Base-by-base conservation (phyloP, 257 asterid species). In the Paulownia fortunei region DNA sequence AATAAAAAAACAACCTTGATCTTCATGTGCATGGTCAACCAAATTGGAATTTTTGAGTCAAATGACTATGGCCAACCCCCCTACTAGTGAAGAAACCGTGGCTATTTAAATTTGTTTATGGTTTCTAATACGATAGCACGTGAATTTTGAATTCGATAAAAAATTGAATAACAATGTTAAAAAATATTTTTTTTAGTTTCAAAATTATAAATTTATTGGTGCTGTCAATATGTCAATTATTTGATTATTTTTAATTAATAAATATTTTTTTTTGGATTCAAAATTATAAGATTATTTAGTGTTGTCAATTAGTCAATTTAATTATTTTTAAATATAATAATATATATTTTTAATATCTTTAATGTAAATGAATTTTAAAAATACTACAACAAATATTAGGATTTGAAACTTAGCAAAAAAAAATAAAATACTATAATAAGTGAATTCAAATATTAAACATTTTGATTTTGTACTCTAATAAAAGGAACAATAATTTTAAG, bases 11-110 rank as follows among this genome's bases (percentile, higher is more conserved):
- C 23, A 26, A 61, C 44, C 37, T 54, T 27, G 34, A 65, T 65
- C 44, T 42, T 73, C 72, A 80, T 73, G 66, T 80, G 80, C 80
- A 55, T 60, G 83, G 79, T 60, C 58, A 55, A 42, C 34, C 56
- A 54, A 61, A 44, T 39, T 32, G 51, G 47, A 72, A 60, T 42
- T 69, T 78, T 26, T 44, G 52, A 32, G 64, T 30, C 76, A 67
- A 58, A 59, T 56, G 74, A 79, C 79, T 37, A 51, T 79, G 26
- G 21, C 81, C 39, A 67, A 27, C 12, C 16, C 54, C 12, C 37
- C 56, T 41, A 6, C 59, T 60, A 42, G 30, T 23, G 72, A 70
- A 60, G 64, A 59, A 46, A 37, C 56, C 9, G 18, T 42, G 23
- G 51, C 11, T 32, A 72, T 27, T 26, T 26, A 27, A 26, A 70